phyloP scores from a whole-genome alignment of 805 yeast genomes.

The Yarrowia divulgata region DNA sequence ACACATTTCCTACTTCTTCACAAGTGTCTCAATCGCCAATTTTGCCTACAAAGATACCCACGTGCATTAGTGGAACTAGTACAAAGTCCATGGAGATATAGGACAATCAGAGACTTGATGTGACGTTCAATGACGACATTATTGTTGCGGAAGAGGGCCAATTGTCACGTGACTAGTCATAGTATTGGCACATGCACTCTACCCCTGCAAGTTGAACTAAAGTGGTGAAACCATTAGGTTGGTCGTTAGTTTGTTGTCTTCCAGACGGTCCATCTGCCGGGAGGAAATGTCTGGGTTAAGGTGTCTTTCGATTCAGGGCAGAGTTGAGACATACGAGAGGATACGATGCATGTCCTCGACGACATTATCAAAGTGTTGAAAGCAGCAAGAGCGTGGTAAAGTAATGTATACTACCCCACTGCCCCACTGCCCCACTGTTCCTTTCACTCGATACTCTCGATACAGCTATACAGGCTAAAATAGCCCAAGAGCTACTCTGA shows the following conservation, averaged over 20 bases:
- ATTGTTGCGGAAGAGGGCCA: neutral
- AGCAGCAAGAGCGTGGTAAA: too few species aligned
- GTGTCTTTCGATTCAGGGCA: too few species aligned
- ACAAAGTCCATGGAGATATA: neutral
- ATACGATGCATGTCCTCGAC: too few species aligned
- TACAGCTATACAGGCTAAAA: neutral
- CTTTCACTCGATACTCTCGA: too few species aligned
- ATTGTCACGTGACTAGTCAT: neutral
- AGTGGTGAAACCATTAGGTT: neutral
- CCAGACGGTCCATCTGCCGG: neutral
- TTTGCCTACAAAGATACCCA: neutral
- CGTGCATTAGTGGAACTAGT: neutral
- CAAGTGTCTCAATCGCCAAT: too few species aligned
- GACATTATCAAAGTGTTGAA: too few species aligned
- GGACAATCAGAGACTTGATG: neutral
- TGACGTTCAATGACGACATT: neutral
- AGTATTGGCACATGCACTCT: neutral
- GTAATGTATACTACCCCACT: too few species aligned
- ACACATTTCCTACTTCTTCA: too few species aligned
- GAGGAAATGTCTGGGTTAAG: too few species aligned
- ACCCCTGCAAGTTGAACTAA: conserved; percentile 23
- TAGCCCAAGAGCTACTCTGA: neutral
- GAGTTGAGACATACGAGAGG: too few species aligned
- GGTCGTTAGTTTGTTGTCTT: neutral
- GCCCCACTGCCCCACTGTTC: too few species aligned